Conservation (phyloP, 2,329 filamentous ascomycete genomes). For the Fusarium nematophilum region DNA sequence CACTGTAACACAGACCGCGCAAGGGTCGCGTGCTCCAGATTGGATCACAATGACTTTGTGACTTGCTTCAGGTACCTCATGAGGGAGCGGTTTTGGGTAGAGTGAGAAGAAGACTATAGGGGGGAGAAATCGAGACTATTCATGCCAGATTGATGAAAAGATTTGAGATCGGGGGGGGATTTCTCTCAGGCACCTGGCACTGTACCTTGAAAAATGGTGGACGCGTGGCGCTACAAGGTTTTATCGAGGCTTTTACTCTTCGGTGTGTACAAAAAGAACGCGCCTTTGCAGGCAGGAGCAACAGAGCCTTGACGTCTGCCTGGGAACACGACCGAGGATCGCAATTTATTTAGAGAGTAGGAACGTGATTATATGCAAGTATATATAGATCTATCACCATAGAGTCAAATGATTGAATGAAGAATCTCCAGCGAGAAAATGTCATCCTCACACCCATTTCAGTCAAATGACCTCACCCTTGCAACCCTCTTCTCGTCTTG, state of each 20-base stretch:
- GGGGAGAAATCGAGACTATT: too few species aligned
- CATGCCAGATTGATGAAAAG: neutral
- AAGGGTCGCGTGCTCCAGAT: constrained; percentile 14
- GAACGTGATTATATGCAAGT: too few species aligned
- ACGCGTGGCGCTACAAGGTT: constrained; percentile 43
- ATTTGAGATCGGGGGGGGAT: too few species aligned
- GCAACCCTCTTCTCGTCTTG: constrained; percentile 21
- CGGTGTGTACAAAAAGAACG: constrained; percentile 2
- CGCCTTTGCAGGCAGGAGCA: constrained; percentile 8
- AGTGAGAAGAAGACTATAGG: neutral
- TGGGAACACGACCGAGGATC: too few species aligned
- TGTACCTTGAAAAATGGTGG: constrained; percentile 28
- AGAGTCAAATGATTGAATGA: too few species aligned
- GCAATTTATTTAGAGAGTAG: too few species aligned
- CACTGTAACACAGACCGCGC: constrained; percentile 7
- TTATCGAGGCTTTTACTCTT: constrained; percentile 33
- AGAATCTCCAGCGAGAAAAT: too few species aligned
- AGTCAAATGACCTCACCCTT: constrained; percentile 28
- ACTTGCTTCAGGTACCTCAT: too few species aligned
- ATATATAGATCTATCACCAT: too few species aligned
- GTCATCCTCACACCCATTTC: neutral
- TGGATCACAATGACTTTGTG: constrained; percentile 1
- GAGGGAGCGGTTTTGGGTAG: neutral
- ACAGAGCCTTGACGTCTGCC: constrained; percentile 13
- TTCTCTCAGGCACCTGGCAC: neutral